Evolutionary conservation across 2,329 filamentous ascomycete species (phyloP), one percentile per base, ranked within the genome.

Genomic region (Botryosphaeria dothidea): DNA sequence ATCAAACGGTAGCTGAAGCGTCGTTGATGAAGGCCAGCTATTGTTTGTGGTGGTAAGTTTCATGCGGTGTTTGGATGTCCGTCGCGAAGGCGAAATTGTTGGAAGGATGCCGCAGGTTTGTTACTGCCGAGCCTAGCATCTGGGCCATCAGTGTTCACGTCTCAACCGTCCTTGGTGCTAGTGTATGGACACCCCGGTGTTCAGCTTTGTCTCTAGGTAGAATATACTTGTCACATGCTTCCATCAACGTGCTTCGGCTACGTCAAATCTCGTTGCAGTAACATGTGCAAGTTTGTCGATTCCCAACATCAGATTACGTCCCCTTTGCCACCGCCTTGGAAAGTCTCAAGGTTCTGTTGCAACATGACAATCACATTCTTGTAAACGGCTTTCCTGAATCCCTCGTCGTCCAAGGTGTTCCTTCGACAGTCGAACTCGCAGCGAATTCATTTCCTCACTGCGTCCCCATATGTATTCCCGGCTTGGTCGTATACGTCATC

Each of bases 321-420:
- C 13, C 31, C 31, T 8, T 6, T 34, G 7, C 31, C 31, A 11
- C 31, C 7, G 31, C 31, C 31, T 6, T 34, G 27, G 23, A 71
- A 64, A 29, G 66, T 69, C 4, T 70, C 68, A 17, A 68, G 66
- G 9, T 72, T 73, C 43, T 75, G 69, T 41, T 75, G 71, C 2
- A 77, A 66, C 52, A 72, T 70, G 7, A 64, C 60, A 0, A 77
- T 69, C 2, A 77, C 73, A 7, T 68, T 69, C 7, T 70, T 66
- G 52, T 74, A 75, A 0, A 78, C 74, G 2, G 70, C 72, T 27
- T 66, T 67, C 27, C 74, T 72, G 45, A 77, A 76, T 4, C 63
- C 58, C 1, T 62, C 64, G 51, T 75, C 71, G 1, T 74, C 71
- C 0, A 78, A 66, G 19, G 60, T 73, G 8, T 62, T 69, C 7